A percentile compares a stretch with the other conserved stretches of the same genome.
phyloP scores from a whole-genome alignment of 2,329 filamentous ascomycete species.

The Magnaporthiopsis rhizophila region DNA sequence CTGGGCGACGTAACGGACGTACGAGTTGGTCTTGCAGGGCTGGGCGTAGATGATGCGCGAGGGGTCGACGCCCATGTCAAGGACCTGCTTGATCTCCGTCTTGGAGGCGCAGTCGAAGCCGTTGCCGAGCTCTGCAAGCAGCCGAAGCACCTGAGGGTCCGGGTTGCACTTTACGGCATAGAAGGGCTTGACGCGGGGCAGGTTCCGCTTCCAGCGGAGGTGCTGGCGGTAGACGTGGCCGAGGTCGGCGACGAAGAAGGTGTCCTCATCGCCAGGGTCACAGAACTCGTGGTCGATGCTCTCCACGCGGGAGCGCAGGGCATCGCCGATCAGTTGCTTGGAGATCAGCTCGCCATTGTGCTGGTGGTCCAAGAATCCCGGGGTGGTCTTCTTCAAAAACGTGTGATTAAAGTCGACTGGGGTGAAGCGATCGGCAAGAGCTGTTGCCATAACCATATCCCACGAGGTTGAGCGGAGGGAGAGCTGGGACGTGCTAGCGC shows the following conservation, averaged over 20 bases:
- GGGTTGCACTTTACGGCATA: constrained; percentile 99
- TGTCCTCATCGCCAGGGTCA: constrained; percentile 88
- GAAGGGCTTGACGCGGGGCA: constrained; percentile 88
- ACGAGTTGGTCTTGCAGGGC: constrained; percentile 99
- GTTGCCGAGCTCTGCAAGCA: constrained; percentile 80
- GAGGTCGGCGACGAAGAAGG: constrained; percentile 96
- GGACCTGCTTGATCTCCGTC: constrained; percentile 87
- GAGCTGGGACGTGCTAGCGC: constrained; percentile 5
- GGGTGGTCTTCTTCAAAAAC: constrained; percentile 32
- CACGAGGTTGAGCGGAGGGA: constrained; percentile 14
- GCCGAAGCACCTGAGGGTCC: constrained; percentile 77
- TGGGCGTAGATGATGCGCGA: constrained; percentile 97
- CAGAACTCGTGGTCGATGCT: constrained; percentile 81
- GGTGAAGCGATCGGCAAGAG: constrained; percentile 46
- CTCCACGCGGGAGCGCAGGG: constrained; percentile 78
- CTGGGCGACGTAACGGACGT: constrained; percentile 81
- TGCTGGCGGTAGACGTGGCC: constrained; percentile 99
- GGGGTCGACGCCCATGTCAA: constrained; percentile 74
- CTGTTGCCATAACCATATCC: constrained; percentile 61
- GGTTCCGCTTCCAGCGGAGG: constrained; percentile 91
- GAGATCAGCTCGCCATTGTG: constrained; percentile 40
- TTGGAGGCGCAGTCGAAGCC: constrained; percentile 99
- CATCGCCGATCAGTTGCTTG: constrained; percentile 78
- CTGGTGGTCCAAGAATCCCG: constrained; percentile 25
- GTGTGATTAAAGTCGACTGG: constrained; percentile 38